phyloP scores from a whole-genome alignment of 202 grass and related monocot genomes.

The Setaria italica region DNA sequence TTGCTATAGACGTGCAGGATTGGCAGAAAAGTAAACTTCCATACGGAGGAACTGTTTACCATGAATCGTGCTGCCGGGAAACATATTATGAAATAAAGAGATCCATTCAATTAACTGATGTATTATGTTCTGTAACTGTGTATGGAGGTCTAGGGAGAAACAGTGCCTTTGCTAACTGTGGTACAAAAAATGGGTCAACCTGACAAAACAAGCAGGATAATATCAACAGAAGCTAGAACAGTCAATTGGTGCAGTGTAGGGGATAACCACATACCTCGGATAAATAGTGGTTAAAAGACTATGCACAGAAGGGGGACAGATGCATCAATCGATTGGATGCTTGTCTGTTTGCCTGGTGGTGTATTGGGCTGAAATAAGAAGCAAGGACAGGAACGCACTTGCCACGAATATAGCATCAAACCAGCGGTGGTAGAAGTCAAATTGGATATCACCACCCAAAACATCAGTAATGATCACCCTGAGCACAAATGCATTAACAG shows the following conservation, averaged over 20 bases:
- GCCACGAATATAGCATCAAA: constrained; percentile 99
- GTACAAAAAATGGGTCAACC: constrained; percentile 52
- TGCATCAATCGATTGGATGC: constrained; percentile 90
- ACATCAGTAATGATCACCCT: constrained; percentile 99
- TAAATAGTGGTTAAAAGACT: constrained; percentile 56
- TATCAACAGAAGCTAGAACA: constrained; percentile 33
- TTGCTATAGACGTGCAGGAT: background rate
- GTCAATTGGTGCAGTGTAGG: background rate
- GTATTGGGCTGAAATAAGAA: constrained; percentile 90
- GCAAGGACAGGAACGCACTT: constrained; percentile 92
- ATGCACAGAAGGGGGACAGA: constrained; percentile 56
- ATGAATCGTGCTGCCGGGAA: background rate
- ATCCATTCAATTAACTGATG: constrained; percentile 38
- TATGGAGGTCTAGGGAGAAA: constrained; percentile 44
- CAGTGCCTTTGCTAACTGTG: constrained; percentile 32
- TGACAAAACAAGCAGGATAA: constrained; percentile 37
- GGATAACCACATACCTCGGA: constrained; percentile 41
- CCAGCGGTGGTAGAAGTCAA: constrained; percentile 99
- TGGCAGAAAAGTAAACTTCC: constrained; percentile 6
- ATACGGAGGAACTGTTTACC: constrained; percentile 29
- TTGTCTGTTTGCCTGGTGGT: constrained; percentile 93
- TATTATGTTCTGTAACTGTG: constrained; percentile 52
- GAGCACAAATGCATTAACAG: constrained; percentile 33
- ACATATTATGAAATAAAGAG: constrained; percentile 12
- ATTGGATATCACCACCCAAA: constrained; percentile 96